Percentiles rank a stretch among this genome's conserved stretches.
phyloP scores from a whole-genome alignment of 2,329 filamentous ascomycete species.

The Claviceps monticola region DNA sequence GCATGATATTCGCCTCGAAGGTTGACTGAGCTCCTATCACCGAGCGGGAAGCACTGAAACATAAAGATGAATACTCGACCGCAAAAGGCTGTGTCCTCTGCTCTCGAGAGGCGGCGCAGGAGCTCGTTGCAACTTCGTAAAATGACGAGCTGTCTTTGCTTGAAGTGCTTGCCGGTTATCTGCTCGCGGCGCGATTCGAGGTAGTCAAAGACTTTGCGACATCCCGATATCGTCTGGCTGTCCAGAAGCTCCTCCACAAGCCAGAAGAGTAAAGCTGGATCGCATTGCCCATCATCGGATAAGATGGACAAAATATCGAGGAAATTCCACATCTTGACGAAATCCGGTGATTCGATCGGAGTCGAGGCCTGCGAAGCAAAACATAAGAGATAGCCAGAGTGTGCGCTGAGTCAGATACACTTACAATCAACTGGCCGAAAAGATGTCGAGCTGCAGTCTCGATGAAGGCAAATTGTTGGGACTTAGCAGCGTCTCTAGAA shows the following conservation, averaged over 20 bases:
- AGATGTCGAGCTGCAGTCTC: constrained; percentile 73
- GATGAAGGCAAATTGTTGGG: constrained; percentile 53
- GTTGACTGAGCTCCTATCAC: constrained; percentile 95
- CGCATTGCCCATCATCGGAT: constrained; percentile 65
- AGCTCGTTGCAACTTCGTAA: constrained; percentile 92
- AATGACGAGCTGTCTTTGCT: constrained; percentile 76
- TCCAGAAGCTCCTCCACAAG: constrained; percentile 91
- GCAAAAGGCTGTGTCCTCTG: constrained; percentile 94
- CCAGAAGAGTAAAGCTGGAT: constrained; percentile 74
- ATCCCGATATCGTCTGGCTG: constrained; percentile 87
- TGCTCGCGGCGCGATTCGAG: constrained; percentile 84
- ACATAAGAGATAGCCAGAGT: not conserved
- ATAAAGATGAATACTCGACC: constrained; percentile 96
- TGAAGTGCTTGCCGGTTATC: constrained; percentile 68
- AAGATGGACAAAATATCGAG: constrained; percentile 83
- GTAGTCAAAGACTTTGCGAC: constrained; percentile 84
- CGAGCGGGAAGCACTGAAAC: constrained; percentile 93
- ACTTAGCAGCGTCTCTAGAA: constrained; percentile 25
- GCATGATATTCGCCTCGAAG: constrained; percentile 89
- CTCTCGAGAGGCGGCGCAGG: constrained; percentile 80
- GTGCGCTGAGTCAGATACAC: constrained; percentile 21
- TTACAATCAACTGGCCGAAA: constrained; percentile 68
- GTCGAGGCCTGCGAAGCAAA: constrained; percentile 47
- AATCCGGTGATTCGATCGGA: constrained; percentile 61
- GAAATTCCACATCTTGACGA: constrained; percentile 82